A percentile compares a stretch with the other conserved stretches of the same genome.
Evolutionary conservation across 116 monocot genomes (phyloP).

Genomic region (Thalassia testudinum): DNA sequence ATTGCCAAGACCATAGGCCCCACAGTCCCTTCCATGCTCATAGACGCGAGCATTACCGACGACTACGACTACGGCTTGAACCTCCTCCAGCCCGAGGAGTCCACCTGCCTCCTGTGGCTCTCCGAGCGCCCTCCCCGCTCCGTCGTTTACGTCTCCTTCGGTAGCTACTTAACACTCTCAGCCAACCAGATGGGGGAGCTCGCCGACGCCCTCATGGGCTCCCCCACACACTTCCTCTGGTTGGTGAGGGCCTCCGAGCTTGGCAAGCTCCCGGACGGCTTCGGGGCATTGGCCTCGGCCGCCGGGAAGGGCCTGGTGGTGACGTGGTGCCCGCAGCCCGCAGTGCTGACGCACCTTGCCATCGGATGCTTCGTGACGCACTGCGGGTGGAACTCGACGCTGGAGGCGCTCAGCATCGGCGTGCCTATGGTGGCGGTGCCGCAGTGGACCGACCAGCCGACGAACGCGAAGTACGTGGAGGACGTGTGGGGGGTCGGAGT

Average conservation of each 20-base stretch:
- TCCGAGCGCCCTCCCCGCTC: conserved; percentile 2
- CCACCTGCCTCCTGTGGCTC: conserved; percentile 6
- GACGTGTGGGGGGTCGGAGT: conserved; percentile 19
- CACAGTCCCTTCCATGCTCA: conserved; percentile 9
- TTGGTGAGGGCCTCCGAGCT: conserved; percentile 4
- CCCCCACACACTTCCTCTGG: conserved; percentile 4
- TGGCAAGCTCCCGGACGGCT: conserved; percentile 14
- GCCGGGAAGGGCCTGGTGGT: conserved; percentile 9
- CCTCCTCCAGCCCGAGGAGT: conserved; percentile 10
- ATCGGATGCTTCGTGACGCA: conserved; percentile 62
- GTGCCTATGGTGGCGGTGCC: too few species aligned
- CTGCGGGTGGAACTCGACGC: conserved; percentile 66
- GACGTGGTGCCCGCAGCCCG: conserved; percentile 20
- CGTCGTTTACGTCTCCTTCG: conserved; percentile 16
- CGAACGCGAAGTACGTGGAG: conserved; percentile 18
- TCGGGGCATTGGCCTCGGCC: not conserved
- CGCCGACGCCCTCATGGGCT: not conserved
- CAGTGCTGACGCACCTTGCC: conserved; percentile 12
- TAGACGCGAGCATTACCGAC: not conserved
- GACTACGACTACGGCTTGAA: conserved; percentile 7
- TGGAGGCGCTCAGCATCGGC: conserved; percentile 13
- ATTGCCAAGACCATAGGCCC: conserved; percentile 6
- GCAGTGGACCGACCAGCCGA: conserved; percentile 24
- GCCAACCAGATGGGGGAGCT: conserved; percentile 7
- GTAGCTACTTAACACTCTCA: conserved; percentile 2